Evolutionary conservation across 2,329 filamentous ascomycete species (phyloP), one percentile per base, ranked within the genome.

Genomic region (Alternaria ethzedia): DNA sequence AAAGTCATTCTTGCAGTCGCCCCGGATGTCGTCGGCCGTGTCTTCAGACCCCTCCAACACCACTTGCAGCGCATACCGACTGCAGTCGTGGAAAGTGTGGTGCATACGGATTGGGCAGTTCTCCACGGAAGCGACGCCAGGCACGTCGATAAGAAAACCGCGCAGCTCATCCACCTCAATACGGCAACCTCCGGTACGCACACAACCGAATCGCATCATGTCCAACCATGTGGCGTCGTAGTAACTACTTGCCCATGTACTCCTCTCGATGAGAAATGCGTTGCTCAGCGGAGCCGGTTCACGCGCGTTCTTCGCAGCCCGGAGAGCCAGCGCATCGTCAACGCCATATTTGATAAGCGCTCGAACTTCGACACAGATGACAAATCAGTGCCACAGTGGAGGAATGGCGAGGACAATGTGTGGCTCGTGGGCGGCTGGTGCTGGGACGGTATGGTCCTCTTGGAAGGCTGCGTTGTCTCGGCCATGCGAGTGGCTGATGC

Each of bases 371-470:
- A 23, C 17, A 44, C 25, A 7, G 57, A 70, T n/a, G 73, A 74
- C 17, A 74, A 76, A 58, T 49, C 63, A 13, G 54, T 70, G 10
- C 61, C 65, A 6, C 30, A 57, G 21, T 89, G 87, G 86, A 80
- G 74, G 8, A 89, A 87, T 61, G 87, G 87, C 0, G 79, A 86
- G 54, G 81, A 82, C 8, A 82, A 83, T 44, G 83, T 89, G 0
- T 89, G 84, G 82, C 70, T 89, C 12, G 81, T 83, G 1, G 87
- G 87, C 6, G 85, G 86, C 0, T 89, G 87, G 88, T 89, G 87
- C 67, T 89, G 87, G 87, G 87, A 89, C 72, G 87, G 87, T 3
- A 87, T 89, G 86, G 86, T 89, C 1, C 68, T 89, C 15, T 74
- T 89, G 4, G 87, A 89, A 72, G 88, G 88, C 2, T 90, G 87